Base-by-base conservation (phyloP, 768 basidiomycete genomes). In the Ramaria sp. region DNA sequence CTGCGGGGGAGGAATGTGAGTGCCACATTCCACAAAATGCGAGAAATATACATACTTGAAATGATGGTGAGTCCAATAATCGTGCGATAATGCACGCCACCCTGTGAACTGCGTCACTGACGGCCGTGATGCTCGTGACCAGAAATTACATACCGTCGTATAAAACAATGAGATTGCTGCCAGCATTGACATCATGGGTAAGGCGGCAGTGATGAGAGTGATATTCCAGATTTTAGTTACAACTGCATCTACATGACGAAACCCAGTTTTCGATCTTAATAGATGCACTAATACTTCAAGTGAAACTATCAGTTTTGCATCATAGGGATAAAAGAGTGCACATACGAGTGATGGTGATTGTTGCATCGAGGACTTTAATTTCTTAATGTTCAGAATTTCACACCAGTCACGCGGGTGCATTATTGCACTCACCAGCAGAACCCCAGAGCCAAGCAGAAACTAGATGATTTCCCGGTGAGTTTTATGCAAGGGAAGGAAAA, bases 401-500 rank as follows among this genome's bases (percentile, higher is more conserved):
- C 15, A 39, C 13, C 6, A 39, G 5, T 44, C 42, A 9, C 42
- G 24, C 18, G 16, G 24, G 6, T 5, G 3, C 22, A 45, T 5
- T 22, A 7, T 7, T 25, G 24, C 44, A 45, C 20, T 45, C 22
- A 45, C 44, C 16, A 16, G 44, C 24, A 20, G 44, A 45, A 5
- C 44, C 44, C 44, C 44, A 45, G 12, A 45, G 44, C 44, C 44
- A 45, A 24, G 44, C 44, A 22, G 44, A 45, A 20, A 45, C 44
- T 45, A 20, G 5, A 45, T n/a, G 24, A 45, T 22, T 9, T 5
- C 5, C 5, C 8, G 16, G 16, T 45, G 9, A 45, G 22, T 6
- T 15, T 18, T 6, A 24, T 32, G 30, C 30, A 32, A 39, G 38
- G 5, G 38, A 6, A 39, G 16, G 5, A 16, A 15, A 18, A 39